Evolutionary conservation across 1,139 yeast genomes (phyloP).

Genomic region (Yarrowia galli): DNA sequence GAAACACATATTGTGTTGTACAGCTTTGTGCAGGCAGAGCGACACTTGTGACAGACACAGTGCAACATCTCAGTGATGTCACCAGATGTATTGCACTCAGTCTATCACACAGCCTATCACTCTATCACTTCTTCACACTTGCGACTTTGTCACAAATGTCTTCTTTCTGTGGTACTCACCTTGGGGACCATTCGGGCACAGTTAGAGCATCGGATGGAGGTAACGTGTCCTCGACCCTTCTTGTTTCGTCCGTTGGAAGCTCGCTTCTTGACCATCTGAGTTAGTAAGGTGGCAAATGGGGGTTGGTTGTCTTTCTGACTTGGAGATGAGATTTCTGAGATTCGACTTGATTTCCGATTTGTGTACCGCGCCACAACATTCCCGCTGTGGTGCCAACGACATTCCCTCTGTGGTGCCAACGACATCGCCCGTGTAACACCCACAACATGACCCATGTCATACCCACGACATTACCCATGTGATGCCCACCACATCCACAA

Average conservation of each 20-base stretch:
- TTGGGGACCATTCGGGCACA: slow-evolving; percentile 99
- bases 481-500: background rate
- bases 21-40: too few relatives aligned
- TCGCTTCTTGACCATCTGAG: slow-evolving; percentile 99
- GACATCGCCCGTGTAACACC: background rate
- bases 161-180: slow-evolving; percentile 41
- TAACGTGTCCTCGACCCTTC: slow-evolving; percentile 99
- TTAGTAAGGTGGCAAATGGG: slow-evolving; percentile 16
- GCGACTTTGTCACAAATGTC: background rate
- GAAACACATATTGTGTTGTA: too few relatives aligned
- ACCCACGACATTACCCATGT: background rate
- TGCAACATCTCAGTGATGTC: too few relatives aligned
- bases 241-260: slow-evolving; percentile 99
- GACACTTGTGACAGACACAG: too few relatives aligned
- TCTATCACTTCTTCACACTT: too few relatives aligned
- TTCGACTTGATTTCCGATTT: too few relatives aligned
- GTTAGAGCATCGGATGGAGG: slow-evolving; percentile 99
- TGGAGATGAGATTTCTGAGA: too few relatives aligned
- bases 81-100: too few relatives aligned
- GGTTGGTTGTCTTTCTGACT: too few relatives aligned
- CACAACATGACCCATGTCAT: background rate
- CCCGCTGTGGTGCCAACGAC: background rate
- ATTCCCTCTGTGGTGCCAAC: background rate
- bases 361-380: background rate
- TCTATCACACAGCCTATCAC: too few relatives aligned